Percentiles rank a stretch among this genome's conserved stretches.
Conservation (phyloP, 371 early-diverging fungal species). For the Choanephora cucurbitarum region DNA sequence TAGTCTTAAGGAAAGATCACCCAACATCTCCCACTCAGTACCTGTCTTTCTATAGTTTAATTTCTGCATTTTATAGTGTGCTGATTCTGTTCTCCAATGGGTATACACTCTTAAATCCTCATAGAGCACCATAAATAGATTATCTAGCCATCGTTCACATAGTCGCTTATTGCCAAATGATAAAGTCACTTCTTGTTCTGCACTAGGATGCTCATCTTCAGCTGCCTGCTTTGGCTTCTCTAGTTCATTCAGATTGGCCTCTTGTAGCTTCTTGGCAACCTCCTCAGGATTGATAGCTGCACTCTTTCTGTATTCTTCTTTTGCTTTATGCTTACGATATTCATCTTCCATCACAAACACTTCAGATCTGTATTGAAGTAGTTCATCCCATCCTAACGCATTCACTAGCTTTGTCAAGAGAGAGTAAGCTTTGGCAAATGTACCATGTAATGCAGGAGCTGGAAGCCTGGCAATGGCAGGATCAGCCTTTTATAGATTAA, state of each 20-base stretch:
- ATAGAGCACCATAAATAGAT: conserved; percentile 96
- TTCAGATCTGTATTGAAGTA: conserved; percentile 78
- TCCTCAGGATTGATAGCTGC: conserved; percentile 15
- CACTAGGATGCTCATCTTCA: conserved; percentile 21
- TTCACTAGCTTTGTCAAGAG: conserved; percentile 78
- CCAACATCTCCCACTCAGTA: conserved; percentile 95
- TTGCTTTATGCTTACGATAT: conserved; percentile 77
- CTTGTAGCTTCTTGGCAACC: not conserved
- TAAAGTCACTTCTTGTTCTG: conserved; percentile 33
- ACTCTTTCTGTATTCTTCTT: conserved; percentile 58
- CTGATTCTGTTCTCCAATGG: conserved; percentile 75
- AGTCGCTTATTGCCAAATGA: conserved; percentile 91
- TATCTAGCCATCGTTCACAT: conserved; percentile 98
- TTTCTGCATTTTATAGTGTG: conserved; percentile 69
- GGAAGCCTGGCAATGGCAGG: conserved; percentile 77
- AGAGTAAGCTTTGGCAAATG: conserved; percentile 86
- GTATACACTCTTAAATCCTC: conserved; percentile 95
- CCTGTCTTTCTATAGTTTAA: conserved; percentile 87
- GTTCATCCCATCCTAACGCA: conserved; percentile 94
- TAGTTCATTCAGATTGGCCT: conserved; percentile 17
- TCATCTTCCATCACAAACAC: conserved; percentile 99
- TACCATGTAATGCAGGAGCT: conserved; percentile 87
- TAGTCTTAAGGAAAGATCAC: conserved; percentile 86
- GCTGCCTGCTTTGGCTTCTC: conserved; percentile 21
- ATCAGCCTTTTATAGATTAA: conserved; percentile 40